These are phyloP conservation scores for Ceratocystis alfenasii DNA, from an alignment of 2,329 filamentous ascomycete genomes.

Conservation along the genomic window DNA sequence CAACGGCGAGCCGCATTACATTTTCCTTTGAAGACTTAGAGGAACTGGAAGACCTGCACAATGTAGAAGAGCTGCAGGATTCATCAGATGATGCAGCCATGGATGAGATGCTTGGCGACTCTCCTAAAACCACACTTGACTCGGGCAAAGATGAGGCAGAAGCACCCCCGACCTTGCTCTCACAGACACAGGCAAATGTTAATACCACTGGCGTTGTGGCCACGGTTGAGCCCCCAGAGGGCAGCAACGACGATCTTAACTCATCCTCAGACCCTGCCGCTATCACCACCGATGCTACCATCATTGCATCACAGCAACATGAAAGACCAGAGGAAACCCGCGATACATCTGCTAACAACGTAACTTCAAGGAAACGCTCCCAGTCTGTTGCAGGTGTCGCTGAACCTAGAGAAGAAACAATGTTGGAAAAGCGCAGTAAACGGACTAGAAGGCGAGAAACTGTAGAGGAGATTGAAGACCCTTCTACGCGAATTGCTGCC, in stretches of 20 bases:
- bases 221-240: neutral
- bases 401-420: conserved; percentile 47
- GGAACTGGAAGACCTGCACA: conserved; percentile 5
- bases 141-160: conserved; percentile 20
- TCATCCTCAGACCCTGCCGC: neutral
- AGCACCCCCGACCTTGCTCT: conserved; percentile 12
- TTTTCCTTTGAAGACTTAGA: conserved; percentile 14
- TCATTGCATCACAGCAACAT: neutral
- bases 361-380: conserved; percentile 42
- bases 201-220: neutral
- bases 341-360: neutral
- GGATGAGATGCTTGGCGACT: no score
- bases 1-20: conserved; percentile 15
- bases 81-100: neutral
- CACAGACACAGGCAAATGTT: neutral
- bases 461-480: conserved; percentile 43
- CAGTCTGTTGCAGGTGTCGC: conserved; percentile 49
- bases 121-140: neutral
- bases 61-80: conserved; percentile 16
- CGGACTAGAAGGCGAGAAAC: conserved; percentile 50
- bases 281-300: neutral
- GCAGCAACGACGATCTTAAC: neutral
- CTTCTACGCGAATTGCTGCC: conserved; percentile 40
- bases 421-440: conserved; percentile 52
- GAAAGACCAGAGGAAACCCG: neutral